Evolutionary conservation across 1,284 basidiomycete species (phyloP).

Genomic region (Moesziomyces sp.): DNA sequence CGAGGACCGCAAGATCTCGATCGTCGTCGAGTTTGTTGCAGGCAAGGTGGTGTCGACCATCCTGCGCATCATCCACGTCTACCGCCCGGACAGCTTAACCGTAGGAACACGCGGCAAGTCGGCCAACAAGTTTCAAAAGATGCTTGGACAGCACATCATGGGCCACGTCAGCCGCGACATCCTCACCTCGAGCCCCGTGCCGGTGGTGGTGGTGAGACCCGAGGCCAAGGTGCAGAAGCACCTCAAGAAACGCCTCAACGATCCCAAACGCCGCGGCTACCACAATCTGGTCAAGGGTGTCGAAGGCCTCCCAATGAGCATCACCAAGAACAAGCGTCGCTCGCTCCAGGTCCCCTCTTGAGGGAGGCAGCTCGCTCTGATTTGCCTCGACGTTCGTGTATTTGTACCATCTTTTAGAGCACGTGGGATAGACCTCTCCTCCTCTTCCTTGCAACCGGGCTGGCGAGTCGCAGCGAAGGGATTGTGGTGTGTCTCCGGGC

Average conservation of each 20-base stretch:
- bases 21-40: conserved; percentile 93
- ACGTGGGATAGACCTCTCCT: not conserved
- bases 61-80: conserved; percentile 81
- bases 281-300: conserved; percentile 58
- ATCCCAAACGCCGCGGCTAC: conserved; percentile 64
- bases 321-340: conserved; percentile 48
- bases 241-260: conserved; percentile 62
- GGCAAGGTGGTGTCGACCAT: conserved; percentile 89
- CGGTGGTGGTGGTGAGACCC: conserved; percentile 65
- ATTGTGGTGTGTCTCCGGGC: no score
- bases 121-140: conserved; percentile 63
- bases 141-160: conserved; percentile 63
- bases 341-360: conserved; percentile 33
- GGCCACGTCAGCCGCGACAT: conserved; percentile 62
- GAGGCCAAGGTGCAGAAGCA: conserved; percentile 66
- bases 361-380: not conserved
- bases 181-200: conserved; percentile 64
- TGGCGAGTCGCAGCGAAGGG: no score
- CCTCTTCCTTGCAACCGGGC: not conserved
- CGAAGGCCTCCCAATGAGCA: conserved; percentile 54
- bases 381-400: conserved; percentile 3
- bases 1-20: conserved; percentile 83
- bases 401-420: conserved; percentile 3
- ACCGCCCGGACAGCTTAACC: conserved; percentile 91
- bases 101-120: conserved; percentile 84